Evolutionary conservation across 805 yeast species (phyloP), one percentile per base, ranked within the genome.

Genomic region (Teunomyces kruisii): DNA sequence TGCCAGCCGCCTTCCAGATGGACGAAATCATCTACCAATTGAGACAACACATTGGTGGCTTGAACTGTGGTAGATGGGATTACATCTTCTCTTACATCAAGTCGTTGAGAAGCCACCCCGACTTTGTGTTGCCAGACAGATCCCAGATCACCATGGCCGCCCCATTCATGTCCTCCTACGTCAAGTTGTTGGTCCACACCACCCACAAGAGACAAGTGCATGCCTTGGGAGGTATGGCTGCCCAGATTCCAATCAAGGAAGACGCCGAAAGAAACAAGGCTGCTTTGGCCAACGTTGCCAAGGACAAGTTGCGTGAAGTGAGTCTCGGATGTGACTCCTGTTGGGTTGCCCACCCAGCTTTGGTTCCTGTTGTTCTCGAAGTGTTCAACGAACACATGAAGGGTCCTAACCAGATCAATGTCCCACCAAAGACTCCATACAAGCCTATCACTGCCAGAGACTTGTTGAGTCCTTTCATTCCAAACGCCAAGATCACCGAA

Each of bases 211-310:
- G 92, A 69, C 86, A 84, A 50, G 92, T 86, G 35, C 91, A 86
- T 60, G 92, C 92, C 14, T 84, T 86, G 82, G 94, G 95, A 56
- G 95, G 95, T 55, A 86, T 86, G 95, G 92, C 94, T 52, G 92
- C 92, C 4, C 87, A 85, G 54, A 84, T 86, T 56, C 92, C 94
- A 51, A 86, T 86, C 68, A 86, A 86, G 64, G 74, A 79, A 52
- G 90, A 86, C 58, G 70, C 75, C 28, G 78, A 70, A 48, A 79
- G 81, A 50, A 86, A 86, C 67, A 72, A 72, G 39, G 68, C 71
- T 40, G 92, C 91, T 8, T 78, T 86, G 82, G 80, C 76, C 40
- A 84, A 84, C 53, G 94, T 86, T 43, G 76, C 79, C 52, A 79
- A 75, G 62, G 95, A 86, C 67, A 86, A 86, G 68, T 75, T 83